Evolutionary conservation across 768 basidiomycete species (phyloP).

Genomic region (Leucosporidium scottii): DNA sequence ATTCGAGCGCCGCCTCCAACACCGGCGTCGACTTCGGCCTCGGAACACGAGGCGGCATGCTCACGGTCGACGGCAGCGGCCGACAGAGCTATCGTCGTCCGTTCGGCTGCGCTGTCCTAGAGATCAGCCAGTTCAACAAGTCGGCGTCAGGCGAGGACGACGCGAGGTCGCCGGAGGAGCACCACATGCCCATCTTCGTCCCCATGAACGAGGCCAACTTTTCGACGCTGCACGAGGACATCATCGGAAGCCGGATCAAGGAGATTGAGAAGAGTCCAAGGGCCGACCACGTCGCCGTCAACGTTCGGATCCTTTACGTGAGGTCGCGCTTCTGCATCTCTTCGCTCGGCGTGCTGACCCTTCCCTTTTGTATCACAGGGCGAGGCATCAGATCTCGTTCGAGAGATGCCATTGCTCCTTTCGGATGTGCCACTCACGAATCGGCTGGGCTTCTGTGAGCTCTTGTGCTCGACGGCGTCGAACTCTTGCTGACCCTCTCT

Average conservation of each 20-base stretch:
- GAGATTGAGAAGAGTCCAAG: slow-evolving; percentile 80
- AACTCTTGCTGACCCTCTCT: too few species aligned
- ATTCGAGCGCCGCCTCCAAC: not conserved
- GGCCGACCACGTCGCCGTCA: slow-evolving; percentile 78
- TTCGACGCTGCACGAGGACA: slow-evolving; percentile 90
- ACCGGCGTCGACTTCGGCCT: not conserved
- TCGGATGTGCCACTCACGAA: slow-evolving; percentile 73
- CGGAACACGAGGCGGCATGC: slow-evolving; percentile 4
- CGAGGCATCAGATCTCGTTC: slow-evolving; percentile 62
- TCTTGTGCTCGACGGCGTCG: too few species aligned
- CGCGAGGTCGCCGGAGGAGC: slow-evolving; percentile 63
- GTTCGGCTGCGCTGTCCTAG: slow-evolving; percentile 91
- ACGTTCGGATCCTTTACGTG: slow-evolving; percentile 68
- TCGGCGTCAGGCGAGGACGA: slow-evolving; percentile 49
- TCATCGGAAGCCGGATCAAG: slow-evolving; percentile 67
- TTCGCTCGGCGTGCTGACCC: too few species aligned
- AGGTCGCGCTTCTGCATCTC: too few species aligned
- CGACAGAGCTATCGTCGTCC: slow-evolving; percentile 61
- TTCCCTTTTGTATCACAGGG: slow-evolving; percentile 44
- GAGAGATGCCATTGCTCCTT: slow-evolving; percentile 70
- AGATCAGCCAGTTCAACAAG: slow-evolving; percentile 59
- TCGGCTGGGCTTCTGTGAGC: slow-evolving; percentile 68
- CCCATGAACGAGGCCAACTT: slow-evolving; percentile 77
- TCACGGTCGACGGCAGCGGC: slow-evolving; percentile 16
- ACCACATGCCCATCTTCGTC: slow-evolving; percentile 78